Conservation (phyloP, 2,329 filamentous ascomycete genomes). For the Pseudocercospora fuligena region DNA sequence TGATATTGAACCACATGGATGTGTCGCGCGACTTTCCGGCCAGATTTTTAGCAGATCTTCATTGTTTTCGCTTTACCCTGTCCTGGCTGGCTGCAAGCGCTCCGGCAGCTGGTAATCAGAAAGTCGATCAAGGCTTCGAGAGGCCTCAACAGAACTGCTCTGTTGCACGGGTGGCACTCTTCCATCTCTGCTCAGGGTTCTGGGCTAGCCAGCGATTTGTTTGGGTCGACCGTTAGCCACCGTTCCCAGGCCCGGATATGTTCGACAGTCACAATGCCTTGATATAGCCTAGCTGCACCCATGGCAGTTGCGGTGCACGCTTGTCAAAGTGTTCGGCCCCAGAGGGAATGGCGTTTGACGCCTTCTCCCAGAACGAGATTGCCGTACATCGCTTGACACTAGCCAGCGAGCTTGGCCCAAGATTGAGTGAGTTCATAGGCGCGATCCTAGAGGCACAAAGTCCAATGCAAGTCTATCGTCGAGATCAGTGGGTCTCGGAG, state of each 20-base stretch:
- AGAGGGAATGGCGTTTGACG: conserved; percentile 6
- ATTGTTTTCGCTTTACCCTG: conserved; percentile 9
- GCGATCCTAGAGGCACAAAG: conserved; percentile 7
- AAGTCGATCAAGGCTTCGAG: conserved; percentile 1
- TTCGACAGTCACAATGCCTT: neutral
- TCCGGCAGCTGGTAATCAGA: conserved; percentile 12
- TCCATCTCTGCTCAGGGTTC: neutral
- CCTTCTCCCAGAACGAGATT: conserved; percentile 7
- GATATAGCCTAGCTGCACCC: neutral
- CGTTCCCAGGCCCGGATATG: neutral
- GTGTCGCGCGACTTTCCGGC: neutral
- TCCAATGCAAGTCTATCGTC: conserved; percentile 4
- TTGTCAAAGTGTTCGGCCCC: neutral
- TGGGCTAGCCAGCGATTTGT: neutral
- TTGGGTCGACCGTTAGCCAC: neutral
- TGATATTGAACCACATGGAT: neutral
- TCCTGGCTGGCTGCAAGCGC: conserved; percentile 12
- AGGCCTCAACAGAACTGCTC: neutral
- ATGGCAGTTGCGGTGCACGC: neutral
- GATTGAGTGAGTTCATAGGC: conserved; percentile 9
- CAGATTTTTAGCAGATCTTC: neutral
- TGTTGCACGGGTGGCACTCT: neutral
- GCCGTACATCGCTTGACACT: conserved; percentile 3
- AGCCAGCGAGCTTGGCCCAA: neutral
- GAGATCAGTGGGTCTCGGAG: conserved; percentile 1